Evolutionary conservation across 2,329 filamentous ascomycete genomes (phyloP).

Genomic region (Colletotrichum limetticola): DNA sequence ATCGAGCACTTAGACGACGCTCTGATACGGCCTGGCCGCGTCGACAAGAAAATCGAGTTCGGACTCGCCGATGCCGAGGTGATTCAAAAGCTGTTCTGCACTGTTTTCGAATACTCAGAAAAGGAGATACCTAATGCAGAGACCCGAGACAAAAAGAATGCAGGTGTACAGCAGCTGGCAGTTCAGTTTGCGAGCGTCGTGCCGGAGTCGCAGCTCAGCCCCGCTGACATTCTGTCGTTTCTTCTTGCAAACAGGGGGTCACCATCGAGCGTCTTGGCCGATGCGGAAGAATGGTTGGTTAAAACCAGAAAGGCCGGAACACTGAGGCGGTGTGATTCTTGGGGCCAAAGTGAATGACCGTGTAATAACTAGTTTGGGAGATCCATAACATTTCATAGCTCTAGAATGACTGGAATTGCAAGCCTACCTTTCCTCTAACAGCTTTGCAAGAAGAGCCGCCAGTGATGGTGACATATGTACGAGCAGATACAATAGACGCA

Average conservation of each 20-base stretch:
- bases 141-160: not conserved
- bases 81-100: not conserved
- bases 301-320: not conserved
- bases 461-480: too few species aligned
- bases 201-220: not conserved
- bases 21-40: conserved; percentile 51
- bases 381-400: too few species aligned
- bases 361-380: too few species aligned
- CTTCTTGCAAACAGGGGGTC: conserved; percentile 1
- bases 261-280: not conserved
- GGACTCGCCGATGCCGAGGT: not conserved
- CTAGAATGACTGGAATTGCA: too few species aligned
- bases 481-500: too few species aligned
- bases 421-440: too few species aligned
- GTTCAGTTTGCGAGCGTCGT: not conserved
- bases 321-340: not conserved
- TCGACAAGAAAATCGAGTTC: conserved; percentile 66
- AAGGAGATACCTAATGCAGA: not conserved
- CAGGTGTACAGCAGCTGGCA: not conserved
- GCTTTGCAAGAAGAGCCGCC: too few species aligned
- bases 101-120: not conserved
- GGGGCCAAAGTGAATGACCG: not conserved
- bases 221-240: not conserved
- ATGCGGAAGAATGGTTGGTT: not conserved
- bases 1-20: conserved; percentile 38